Evolutionary conservation across 2,329 filamentous ascomycete species (phyloP), one percentile per base, ranked within the genome.

Genomic region (Pseudofabraea citricarpa): DNA sequence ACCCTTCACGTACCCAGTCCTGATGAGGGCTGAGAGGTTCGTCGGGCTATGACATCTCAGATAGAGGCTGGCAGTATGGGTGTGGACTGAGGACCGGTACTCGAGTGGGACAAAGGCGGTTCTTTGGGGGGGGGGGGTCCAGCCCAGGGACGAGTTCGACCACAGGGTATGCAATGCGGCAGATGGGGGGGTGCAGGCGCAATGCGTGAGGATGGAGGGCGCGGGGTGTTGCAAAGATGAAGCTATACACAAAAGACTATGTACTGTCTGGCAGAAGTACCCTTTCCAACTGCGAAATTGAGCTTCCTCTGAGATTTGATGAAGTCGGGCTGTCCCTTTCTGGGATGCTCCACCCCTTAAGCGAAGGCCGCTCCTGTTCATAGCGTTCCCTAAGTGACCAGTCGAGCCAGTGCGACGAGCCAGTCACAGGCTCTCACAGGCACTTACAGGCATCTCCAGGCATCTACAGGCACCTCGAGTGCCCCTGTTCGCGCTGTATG

Each of bases 21-120:
- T 49, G 56, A 41, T 24, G 45, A 53, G 55, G 56, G 55, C 57
- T 52, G 57, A 58, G 57, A 44, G 45, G 45, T 48, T 50, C 44
- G 48, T 53, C 44, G 45, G 49, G 45, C 54, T 58, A 60, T 58
- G 47, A 58, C 57, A 60, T 60, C 49, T 58, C 57, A 48, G 52
- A 46, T 13, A 20, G 10, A 37, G 35, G 29, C n/a, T 32, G 8
- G 29, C 15, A 12, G 19, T n/a, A 15, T 32, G 29, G 29, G 15
- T 32, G 29, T 32, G 8, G 29, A n/a, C 13, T 27, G 24, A 8
- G 8, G 13, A 27, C 24, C 8, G 24, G 24, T 27, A 27, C 13
- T 8, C 8, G 8, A 40, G 16, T 41, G 44, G 6, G 7, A 9
- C 13, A 37, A 13, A 37, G 35, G 21, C 7, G 26, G 29, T 16